Base-by-base conservation (phyloP, 768 basidiomycete genomes). In the Phylloporus arenicola region DNA sequence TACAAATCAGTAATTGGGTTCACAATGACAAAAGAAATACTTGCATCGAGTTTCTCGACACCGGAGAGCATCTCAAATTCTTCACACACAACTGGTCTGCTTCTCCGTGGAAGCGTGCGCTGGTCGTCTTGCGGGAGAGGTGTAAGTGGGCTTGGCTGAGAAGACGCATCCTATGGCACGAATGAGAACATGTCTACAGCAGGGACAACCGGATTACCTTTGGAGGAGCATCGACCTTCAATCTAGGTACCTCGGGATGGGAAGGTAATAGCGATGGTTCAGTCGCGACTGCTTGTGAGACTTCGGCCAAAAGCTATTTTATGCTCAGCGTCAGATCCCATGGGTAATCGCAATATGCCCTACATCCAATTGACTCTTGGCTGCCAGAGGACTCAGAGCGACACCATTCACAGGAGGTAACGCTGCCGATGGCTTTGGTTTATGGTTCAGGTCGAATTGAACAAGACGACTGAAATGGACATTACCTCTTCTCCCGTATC, bases 11-110 rank as follows among this genome's bases (percentile, higher is more conserved):
- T 29, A 20, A 40, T 8, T 29, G 27, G 6, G 17, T 22, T n/a
- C 9, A 2, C 14, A 27, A 9, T 35, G 35, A 19, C 39, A 35
- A 41, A 8, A 31, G 43, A 38, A 24, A 24, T 8, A 48, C 77
- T 59, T 53, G 78, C 81, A 45, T 79, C 79, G 14, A 79, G 63
- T 59, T 81, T 82, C 55, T 78, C 77, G 8, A 80, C 43, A 2
- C 59, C 64, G 1, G 73, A 63, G 3, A 82, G 64, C 20, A 57
- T 57, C 51, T 78, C 76, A 52, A 77, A 80, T 4, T 69, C 75
- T 27, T 62, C 63, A 45, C 73, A 75, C 14, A 76, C 72, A 4
- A 56, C 48, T 29, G 70, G 72, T 12, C 57, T 9, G 31, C 20
- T 27, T 43, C 24, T 46, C 20, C 13, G 24, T 14, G 11, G 9